Base-by-base conservation (phyloP, 345 rosid genomes). In the Hypericum perforatum region DNA sequence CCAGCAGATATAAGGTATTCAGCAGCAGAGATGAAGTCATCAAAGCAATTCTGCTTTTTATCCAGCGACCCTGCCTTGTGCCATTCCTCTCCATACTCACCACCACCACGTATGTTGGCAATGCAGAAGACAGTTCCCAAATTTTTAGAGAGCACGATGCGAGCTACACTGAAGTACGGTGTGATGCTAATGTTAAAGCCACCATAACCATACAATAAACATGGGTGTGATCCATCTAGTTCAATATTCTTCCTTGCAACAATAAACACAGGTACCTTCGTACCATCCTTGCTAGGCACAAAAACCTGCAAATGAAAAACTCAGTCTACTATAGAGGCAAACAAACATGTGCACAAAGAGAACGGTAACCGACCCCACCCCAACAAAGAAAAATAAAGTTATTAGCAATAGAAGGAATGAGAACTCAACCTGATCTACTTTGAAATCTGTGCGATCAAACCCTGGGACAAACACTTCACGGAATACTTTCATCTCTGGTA, bases 1-100 rank as follows among this genome's bases (percentile, higher is more conserved):
- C 97, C 97, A 41, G 73, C 47, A 49, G 94, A 78, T 60, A 92
- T 53, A 14, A 92, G 78, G 69, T 81, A 78, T 56, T 92, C 86
- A 10, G 89, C 78, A 37, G 78, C 82, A 46, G 84, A 77, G 59
- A 88, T 82, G 74, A 92, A 92, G 67, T 92, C 95, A 71, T 85
- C 91, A 48, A 92, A 82, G 76, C 88, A 82, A 50, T 82, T 92
- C 68, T 92, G 98, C 65, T 92, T 92, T 47, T 72, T 77, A 0
- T 72, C 73, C 42, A 88, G 84, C 5, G 97, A 63, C 0, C 97
- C 98, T 37, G 87, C 82, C 68, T 85, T 82, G 60, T 92, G 95
- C 98, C 98, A 88, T 64, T 85, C 91, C 75, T 88, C 94, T 44
- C 97, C 98, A 49, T 92, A 88, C 70, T 88, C 98, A 56, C 97